Percentiles rank a stretch among this genome's conserved stretches.
Evolutionary conservation across 768 basidiomycete species (phyloP).

Genomic region (Rhizopogon vinicolor): DNA sequence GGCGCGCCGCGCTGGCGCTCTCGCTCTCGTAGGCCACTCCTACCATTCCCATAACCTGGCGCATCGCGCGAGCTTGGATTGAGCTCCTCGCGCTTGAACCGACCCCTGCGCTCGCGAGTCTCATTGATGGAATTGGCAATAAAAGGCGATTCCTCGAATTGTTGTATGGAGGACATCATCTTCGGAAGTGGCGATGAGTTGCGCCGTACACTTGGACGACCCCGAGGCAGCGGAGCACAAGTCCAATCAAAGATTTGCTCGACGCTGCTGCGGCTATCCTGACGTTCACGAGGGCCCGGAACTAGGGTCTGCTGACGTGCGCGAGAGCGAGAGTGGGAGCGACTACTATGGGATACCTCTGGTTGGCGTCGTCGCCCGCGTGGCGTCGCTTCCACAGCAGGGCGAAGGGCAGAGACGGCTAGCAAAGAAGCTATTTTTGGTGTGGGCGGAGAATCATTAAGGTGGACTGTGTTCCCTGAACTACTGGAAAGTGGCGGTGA

Average conservation of each 20-base stretch:
- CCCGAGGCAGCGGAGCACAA: constrained; percentile 33
- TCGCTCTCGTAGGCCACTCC: constrained; percentile 55
- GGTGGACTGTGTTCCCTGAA: constrained; percentile 38
- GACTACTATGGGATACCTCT: constrained; percentile 31
- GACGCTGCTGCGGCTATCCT: constrained; percentile 29
- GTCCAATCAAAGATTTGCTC: constrained; percentile 47
- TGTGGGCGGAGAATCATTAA: constrained; percentile 50
- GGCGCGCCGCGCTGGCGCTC: constrained; percentile 24
- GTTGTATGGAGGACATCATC: constrained; percentile 34
- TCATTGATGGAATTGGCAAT: constrained; percentile 12
- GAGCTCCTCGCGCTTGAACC: constrained; percentile 51
- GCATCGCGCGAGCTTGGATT: constrained; percentile 40
- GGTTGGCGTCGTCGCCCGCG: constrained; percentile 48
- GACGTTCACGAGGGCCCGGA: constrained; percentile 11
- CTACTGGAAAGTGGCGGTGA: constrained; percentile 35
- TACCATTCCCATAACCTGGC: constrained; percentile 60
- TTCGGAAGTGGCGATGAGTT: constrained; percentile 58
- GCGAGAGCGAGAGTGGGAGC: constrained; percentile 40
- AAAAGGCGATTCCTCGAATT: constrained; percentile 27
- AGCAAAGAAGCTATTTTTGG: constrained; percentile 42
- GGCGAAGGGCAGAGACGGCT: constrained; percentile 29
- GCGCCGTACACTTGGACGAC: constrained; percentile 46
- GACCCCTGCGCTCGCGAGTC: constrained; percentile 42
- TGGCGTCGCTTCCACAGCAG: constrained; percentile 38
- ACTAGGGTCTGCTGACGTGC: constrained; percentile 17